phyloP scores from a whole-genome alignment of 805 yeast species.

The Starmerella davenportii region DNA sequence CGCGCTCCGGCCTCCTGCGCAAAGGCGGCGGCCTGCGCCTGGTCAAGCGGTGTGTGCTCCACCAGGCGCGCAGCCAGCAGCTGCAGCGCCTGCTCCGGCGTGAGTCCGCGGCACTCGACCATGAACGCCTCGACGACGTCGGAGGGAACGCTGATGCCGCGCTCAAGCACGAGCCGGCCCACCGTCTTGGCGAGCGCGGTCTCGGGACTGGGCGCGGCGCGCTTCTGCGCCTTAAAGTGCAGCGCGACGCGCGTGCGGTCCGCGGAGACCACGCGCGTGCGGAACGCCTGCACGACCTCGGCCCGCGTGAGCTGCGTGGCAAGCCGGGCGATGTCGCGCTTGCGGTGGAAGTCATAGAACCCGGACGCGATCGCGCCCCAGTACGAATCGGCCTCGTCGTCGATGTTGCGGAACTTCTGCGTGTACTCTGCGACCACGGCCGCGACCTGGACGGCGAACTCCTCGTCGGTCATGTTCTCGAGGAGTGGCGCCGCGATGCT shows the following conservation, averaged over 20 bases:
- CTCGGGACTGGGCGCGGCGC: conserved; percentile 7
- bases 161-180: conserved; percentile 20
- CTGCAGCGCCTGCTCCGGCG: conserved; percentile 11
- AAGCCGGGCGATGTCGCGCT: conserved; percentile 38
- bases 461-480: conserved; percentile 38
- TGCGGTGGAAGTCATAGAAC: conserved; percentile 52
- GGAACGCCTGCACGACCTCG: conserved; percentile 41
- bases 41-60: not conserved
- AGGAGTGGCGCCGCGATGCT: conserved; percentile 29
- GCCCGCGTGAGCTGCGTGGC: conserved; percentile 36
- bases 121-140: conserved; percentile 7
- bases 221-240: conserved; percentile 41
- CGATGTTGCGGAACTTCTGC: conserved; percentile 58
- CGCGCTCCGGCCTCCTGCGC: not conserved
- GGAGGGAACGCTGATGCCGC: conserved; percentile 13
- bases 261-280: conserved; percentile 27
- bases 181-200: conserved; percentile 16
- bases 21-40: not conserved
- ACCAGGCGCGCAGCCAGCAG: conserved; percentile 5
- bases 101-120: conserved; percentile 10
- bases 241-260: conserved; percentile 33
- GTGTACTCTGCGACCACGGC: conserved; percentile 49
- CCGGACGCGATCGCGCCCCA: conserved; percentile 58
- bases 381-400: conserved; percentile 53
- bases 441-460: conserved; percentile 47